Conservation (phyloP, 495 filamentous ascomycete species). For the Penicillium angulare region DNA sequence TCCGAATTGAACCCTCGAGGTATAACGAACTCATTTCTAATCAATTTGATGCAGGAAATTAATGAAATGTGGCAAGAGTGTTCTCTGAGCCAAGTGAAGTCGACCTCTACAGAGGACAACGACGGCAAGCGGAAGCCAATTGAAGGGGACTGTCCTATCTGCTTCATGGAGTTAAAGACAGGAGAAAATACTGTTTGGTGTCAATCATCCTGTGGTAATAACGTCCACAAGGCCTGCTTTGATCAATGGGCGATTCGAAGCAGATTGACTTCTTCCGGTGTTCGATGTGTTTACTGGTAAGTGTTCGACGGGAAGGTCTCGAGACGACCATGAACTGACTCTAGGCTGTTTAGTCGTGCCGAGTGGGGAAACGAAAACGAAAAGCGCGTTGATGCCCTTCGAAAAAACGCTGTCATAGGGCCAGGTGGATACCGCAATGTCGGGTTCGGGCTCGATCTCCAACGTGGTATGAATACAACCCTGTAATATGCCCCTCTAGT, state of each 20-base stretch:
- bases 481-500: constrained; percentile 18
- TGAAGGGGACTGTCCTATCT: constrained; percentile 80
- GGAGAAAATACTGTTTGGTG: constrained; percentile 65
- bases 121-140: constrained; percentile 57
- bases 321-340: background rate
- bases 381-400: constrained; percentile 41
- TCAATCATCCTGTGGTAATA: constrained; percentile 71
- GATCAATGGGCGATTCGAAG: constrained; percentile 68
- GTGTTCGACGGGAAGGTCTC: constrained; percentile 5
- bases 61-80: constrained; percentile 41
- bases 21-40: too few relatives aligned
- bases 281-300: constrained; percentile 67
- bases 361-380: constrained; percentile 52
- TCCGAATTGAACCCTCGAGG: too few relatives aligned
- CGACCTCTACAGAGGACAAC: constrained; percentile 15
- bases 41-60: constrained; percentile 51
- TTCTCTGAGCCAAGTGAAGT: constrained; percentile 24
- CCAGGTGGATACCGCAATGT: constrained; percentile 68
- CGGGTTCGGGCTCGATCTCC: constrained; percentile 62
- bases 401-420: constrained; percentile 35
- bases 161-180: constrained; percentile 65
- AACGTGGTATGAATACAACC: constrained; percentile 47
- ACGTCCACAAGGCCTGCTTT: constrained; percentile 73
- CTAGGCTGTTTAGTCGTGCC: constrained; percentile 44
- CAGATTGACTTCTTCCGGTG: too few relatives aligned